Percentiles rank a stretch among this genome's conserved stretches.
These are phyloP conservation scores for Cryphonectria naterciae DNA, from an alignment of 2,329 filamentous ascomycete genomes.

Conservation along the genomic window DNA sequence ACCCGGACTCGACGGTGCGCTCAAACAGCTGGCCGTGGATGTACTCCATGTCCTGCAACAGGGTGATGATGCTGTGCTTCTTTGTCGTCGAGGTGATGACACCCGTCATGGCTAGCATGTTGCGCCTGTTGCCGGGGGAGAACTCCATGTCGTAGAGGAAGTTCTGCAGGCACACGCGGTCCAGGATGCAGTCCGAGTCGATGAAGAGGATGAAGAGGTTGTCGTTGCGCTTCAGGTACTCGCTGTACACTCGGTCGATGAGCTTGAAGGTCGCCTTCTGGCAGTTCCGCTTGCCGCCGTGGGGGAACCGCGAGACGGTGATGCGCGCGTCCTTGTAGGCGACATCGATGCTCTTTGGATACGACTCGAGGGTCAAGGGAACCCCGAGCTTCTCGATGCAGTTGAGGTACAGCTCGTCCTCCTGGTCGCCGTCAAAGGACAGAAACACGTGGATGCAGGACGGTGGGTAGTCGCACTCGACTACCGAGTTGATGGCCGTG, in stretches of 20 bases:
- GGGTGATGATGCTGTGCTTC: slow-evolving; percentile 84
- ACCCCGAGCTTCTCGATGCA: slow-evolving; percentile 86
- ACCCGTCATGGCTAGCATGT: slow-evolving; percentile 97
- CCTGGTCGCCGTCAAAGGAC: slow-evolving; percentile 88
- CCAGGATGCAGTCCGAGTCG: slow-evolving; percentile 94
- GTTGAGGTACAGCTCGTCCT: slow-evolving; percentile 86
- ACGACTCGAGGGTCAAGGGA: slow-evolving; percentile 73
- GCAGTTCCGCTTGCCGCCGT: slow-evolving; percentile 91
- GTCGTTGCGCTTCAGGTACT: slow-evolving; percentile 85
- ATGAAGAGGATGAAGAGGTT: slow-evolving; percentile 96
- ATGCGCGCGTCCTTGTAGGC: slow-evolving; percentile 81
- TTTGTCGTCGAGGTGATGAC: slow-evolving; percentile 94
- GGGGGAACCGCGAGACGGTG: slow-evolving; percentile 88
- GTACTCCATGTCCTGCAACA: slow-evolving; percentile 98
- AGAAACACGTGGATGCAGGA: slow-evolving; percentile 93
- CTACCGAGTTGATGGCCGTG: slow-evolving; percentile 86
- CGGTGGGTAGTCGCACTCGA: slow-evolving; percentile 90
- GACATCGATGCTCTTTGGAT: slow-evolving; percentile 90
- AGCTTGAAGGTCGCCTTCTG: slow-evolving; percentile 93
- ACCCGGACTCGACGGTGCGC: slow-evolving; percentile 90
- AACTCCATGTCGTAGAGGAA: slow-evolving; percentile 99
- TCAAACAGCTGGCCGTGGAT: slow-evolving; percentile 97
- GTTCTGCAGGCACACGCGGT: slow-evolving; percentile 90
- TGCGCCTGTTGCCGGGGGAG: slow-evolving; percentile 85
- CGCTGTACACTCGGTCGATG: slow-evolving; percentile 88